These are phyloP conservation scores for Spergularia azorica DNA, from an alignment of 179 eudicot genomes.

Conservation along the genomic window DNA sequence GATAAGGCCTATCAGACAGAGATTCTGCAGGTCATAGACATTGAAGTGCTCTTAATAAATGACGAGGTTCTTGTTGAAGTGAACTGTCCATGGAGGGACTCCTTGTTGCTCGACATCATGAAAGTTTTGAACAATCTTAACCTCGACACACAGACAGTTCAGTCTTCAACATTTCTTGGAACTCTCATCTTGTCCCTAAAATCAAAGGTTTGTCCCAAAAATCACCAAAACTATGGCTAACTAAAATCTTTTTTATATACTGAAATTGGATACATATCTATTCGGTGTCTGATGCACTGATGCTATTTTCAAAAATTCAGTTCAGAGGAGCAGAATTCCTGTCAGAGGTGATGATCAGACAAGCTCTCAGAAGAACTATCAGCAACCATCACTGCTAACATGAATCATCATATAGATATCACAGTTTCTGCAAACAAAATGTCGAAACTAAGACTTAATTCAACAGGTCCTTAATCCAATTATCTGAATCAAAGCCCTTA, in stretches of 20 bases:
- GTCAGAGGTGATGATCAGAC: conserved; percentile 47
- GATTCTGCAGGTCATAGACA: conserved; percentile 19
- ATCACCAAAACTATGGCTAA: background rate
- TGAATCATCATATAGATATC: too few species aligned
- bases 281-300: background rate
- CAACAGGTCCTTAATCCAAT: too few species aligned
- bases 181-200: conserved; percentile 49
- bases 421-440: too few species aligned
- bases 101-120: conserved; percentile 59
- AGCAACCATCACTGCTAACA: background rate
- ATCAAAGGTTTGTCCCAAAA: conserved; percentile 55
- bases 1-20: conserved; percentile 28
- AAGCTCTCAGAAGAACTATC: conserved; percentile 39
- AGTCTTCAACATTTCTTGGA: conserved; percentile 64
- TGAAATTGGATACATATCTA: background rate
- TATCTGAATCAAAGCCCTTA: too few species aligned
- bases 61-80: conserved; percentile 55
- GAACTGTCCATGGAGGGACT: conserved; percentile 62
- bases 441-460: too few species aligned
- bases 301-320: conserved; percentile 40
- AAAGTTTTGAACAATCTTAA: conserved; percentile 49
- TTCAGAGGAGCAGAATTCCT: conserved; percentile 42
- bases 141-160: conserved; percentile 60
- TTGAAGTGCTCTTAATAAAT: conserved; percentile 40
- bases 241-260: too few species aligned